A percentile compares a stretch with the other conserved stretches of the same genome.
Evolutionary conservation across 495 filamentous ascomycete genomes (phyloP).

Genomic region (Penicillium maclennaniae): DNA sequence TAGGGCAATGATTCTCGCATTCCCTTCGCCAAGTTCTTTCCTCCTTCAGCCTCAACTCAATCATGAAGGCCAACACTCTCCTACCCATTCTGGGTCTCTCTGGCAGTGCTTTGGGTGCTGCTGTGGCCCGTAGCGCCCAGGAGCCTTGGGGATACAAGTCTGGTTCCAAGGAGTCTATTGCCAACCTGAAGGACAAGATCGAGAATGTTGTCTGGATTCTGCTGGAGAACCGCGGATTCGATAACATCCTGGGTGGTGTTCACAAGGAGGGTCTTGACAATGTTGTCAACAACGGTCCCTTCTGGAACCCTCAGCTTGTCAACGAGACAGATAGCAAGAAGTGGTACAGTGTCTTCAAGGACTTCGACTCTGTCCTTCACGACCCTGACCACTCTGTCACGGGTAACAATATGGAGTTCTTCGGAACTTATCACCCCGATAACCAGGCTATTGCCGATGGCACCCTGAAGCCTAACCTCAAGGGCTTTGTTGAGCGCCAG

Average conservation of each 20-base stretch:
- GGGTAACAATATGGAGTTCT: constrained; percentile 51
- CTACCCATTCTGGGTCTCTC: constrained; percentile 24
- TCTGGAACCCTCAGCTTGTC: constrained; percentile 37
- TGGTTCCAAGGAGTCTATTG: constrained; percentile 29
- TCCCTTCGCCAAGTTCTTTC: not conserved
- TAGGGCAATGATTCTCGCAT: constrained; percentile 14
- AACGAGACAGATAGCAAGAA: constrained; percentile 33
- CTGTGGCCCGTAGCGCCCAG: constrained; percentile 5
- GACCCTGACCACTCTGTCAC: constrained; percentile 50
- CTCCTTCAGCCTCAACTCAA: not conserved
- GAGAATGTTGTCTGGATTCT: constrained; percentile 46
- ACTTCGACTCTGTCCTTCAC: constrained; percentile 44
- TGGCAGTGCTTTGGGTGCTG: constrained; percentile 20
- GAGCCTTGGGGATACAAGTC: constrained; percentile 25
- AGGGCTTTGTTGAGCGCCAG: constrained; percentile 51
- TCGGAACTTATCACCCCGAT: constrained; percentile 41
- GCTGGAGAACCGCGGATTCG: constrained; percentile 46
- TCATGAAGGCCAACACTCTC: constrained; percentile 25
- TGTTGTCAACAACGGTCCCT: constrained; percentile 42
- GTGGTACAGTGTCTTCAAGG: constrained; percentile 37
- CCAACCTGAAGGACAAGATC: constrained; percentile 42
- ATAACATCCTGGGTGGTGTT: constrained; percentile 43
- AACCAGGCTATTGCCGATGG: constrained; percentile 36
- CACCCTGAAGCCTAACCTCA: constrained; percentile 30
- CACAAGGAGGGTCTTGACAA: constrained; percentile 40